A percentile compares a stretch with the other conserved stretches of the same genome.
phyloP scores from a whole-genome alignment of 169 alveolate species.

The Fabrea salina region DNA sequence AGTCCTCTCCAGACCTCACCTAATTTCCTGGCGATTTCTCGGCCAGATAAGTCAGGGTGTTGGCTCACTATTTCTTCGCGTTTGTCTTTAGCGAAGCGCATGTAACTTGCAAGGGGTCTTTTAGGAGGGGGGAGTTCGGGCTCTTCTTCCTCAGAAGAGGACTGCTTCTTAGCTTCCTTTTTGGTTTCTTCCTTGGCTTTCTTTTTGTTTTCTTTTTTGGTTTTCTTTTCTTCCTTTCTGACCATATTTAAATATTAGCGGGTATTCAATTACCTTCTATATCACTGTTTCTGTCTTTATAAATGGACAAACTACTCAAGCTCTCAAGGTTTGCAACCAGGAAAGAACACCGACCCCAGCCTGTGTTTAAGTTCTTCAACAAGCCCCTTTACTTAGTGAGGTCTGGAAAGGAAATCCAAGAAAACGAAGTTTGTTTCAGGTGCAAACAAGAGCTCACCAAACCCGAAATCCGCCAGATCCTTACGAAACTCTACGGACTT shows the following conservation, averaged over 20 bases:
- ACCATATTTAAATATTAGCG: no score
- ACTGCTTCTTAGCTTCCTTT: no score
- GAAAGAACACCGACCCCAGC: not conserved
- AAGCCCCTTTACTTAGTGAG: not conserved
- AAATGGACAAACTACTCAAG: slow-evolving; percentile 19
- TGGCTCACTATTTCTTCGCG: no score
- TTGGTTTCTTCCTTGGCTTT: no score
- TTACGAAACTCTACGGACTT: slow-evolving; percentile 4
- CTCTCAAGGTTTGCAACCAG: not conserved
- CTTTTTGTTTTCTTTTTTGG: no score
- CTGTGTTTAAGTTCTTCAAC: slow-evolving; percentile 19
- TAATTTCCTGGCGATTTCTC: not conserved
- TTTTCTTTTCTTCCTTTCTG: no score
- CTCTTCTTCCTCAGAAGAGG: no score
- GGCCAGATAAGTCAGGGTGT: no score
- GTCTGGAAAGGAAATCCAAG: slow-evolving; percentile 21
- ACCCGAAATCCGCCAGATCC: slow-evolving; percentile 21
- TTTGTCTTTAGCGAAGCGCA: no score
- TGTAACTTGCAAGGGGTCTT: no score
- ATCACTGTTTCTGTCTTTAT: not conserved
- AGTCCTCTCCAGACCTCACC: slow-evolving; percentile 18
- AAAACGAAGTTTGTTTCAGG: slow-evolving; percentile 10
- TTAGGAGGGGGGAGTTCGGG: no score
- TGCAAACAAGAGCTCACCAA: slow-evolving; percentile 3
- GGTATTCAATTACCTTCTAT: no score